A percentile compares a stretch with the other conserved stretches of the same genome.
These are phyloP conservation scores for Vigna trinervia DNA, from an alignment of 306 rosid species.

Conservation along the genomic window DNA sequence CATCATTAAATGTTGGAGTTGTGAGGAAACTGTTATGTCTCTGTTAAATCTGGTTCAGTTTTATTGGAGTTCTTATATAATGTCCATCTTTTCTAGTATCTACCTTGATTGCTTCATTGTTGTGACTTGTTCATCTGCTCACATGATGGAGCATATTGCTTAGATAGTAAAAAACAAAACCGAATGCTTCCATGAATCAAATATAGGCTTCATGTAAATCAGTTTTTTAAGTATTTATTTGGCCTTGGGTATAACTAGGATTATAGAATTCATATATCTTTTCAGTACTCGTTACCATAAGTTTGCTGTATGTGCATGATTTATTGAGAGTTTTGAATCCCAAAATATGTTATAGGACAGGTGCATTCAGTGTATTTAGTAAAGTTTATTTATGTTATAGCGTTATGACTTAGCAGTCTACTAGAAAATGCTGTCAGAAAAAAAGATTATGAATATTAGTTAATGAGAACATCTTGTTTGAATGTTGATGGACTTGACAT, in stretches of 20 bases:
- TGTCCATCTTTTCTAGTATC: conserved; percentile 12
- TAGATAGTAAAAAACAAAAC: conserved; percentile 3
- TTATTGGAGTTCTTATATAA: conserved; percentile 12
- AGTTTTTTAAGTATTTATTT: conserved; percentile 18
- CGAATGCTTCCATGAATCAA: conserved; percentile 24
- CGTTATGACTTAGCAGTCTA: not conserved
- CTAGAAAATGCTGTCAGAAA: not conserved
- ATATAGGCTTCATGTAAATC: conserved; percentile 14
- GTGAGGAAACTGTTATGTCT: conserved; percentile 18
- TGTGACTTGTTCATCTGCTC: conserved; percentile 20
- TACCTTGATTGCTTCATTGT: conserved; percentile 12
- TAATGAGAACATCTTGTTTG: conserved; percentile 15
- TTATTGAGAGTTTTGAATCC: not conserved
- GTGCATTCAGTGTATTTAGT: not conserved
- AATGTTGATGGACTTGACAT: conserved; percentile 13
- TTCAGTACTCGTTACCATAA: conserved; percentile 21
- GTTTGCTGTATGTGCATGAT: not conserved
- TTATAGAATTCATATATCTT: conserved; percentile 12
- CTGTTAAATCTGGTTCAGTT: conserved; percentile 1
- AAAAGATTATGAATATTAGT: not conserved
- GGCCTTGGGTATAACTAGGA: conserved; percentile 25
- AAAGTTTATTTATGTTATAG: not conserved
- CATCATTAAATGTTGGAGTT: conserved; percentile 23
- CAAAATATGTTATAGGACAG: not conserved
- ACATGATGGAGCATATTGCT: conserved; percentile 9